Evolutionary conservation across 306 rosid genomes (phyloP), one percentile per base, ranked within the genome.

Genomic region (Cucumis melo): DNA sequence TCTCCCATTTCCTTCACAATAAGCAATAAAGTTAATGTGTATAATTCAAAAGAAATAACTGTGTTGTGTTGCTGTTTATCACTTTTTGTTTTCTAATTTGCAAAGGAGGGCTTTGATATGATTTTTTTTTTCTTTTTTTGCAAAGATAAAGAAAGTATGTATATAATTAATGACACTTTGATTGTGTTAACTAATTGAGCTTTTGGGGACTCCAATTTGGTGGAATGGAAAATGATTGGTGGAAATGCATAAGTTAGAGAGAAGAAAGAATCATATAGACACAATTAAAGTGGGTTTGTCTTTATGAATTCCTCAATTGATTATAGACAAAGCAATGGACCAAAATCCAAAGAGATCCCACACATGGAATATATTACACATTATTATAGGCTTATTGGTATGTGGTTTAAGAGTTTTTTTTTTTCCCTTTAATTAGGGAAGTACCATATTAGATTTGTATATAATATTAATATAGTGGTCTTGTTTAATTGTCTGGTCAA

Each of bases 311-410:
- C 65, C 15, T 63, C 73, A 75, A 74, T 82, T 79, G 67, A 82
- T 77, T 80, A 78, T 73, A 77, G 70, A 85, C 79, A 82, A 80
- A 82, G 79, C 77, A 82, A 66, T 17, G n/a, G 23, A 79, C 66
- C 71, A 72, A 64, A 74, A 34, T 56, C 34, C 42, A 66, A 8
- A 71, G 59, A 46, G 73, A 48, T 63, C 82, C 82, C 71, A 72
- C 65, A 58, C 54, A 32, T 60, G n/a, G 36, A 12, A 21, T 58
- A 58, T 21, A 24, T 58, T 9, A 55, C 12, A 55, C 24, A 55
- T 6, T 19, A 5, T 59, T 59, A 24, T 27, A 8, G 34, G 19
- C 5, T 50, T 2, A 32, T 32, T 32, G 3, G 36, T 32, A 5
- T 32, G 5, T 32, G 4, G 36, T 32, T 32, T 32, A 32, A 32